Evolutionary conservation across 169 alveolate species (phyloP), one percentile per base, ranked within the genome.

Genomic region (Plasmodium gallinaceum): DNA sequence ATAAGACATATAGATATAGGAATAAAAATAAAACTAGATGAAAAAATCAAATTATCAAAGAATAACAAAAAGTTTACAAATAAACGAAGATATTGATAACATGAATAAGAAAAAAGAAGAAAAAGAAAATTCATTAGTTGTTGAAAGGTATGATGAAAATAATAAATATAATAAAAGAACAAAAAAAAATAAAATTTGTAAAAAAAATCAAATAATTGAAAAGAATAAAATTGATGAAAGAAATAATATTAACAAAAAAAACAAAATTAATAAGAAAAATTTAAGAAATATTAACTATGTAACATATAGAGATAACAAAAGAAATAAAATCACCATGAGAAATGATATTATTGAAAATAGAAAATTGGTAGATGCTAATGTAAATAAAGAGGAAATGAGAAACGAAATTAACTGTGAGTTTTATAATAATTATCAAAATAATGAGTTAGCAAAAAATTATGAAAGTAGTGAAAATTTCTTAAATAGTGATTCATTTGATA

Each of bases 381-480:
- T 10, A 9, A 48, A 6, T 0, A 48, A 14, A 9, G 58, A 48
- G 5, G 39, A 32, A 32, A 32, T 32, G 1, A 32, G 4, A 2
- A 48, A 48, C 0, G 7, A 48, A 9, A 2, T 1, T 14, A 48
- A 48, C 58, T 10, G 7, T 48, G 58, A 2, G 16, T 10, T 48
- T 14, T 48, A 14, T 48, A 52, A 71, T 22, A 26, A 48, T 51
- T 26, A 18, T 10, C 68, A 71, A 52, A 22, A 39, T 18, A 24
- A 26, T 37, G 58, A 32, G 24, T 71, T 60, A 7, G 32, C 20
- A 60, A 57, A 18, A 0, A 24, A 8, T 20, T 58, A 24, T 60
- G 37, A 16, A 20, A 74, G 64, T 42, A 74, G 69, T 65, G 72
- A 74, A 22, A n/a, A 42, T 5, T 42, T 37, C 16, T 37, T 5